Evolutionary conservation across 176 grass and related monocot species (phyloP).

Genomic region (Eragrostis nindensis): DNA sequence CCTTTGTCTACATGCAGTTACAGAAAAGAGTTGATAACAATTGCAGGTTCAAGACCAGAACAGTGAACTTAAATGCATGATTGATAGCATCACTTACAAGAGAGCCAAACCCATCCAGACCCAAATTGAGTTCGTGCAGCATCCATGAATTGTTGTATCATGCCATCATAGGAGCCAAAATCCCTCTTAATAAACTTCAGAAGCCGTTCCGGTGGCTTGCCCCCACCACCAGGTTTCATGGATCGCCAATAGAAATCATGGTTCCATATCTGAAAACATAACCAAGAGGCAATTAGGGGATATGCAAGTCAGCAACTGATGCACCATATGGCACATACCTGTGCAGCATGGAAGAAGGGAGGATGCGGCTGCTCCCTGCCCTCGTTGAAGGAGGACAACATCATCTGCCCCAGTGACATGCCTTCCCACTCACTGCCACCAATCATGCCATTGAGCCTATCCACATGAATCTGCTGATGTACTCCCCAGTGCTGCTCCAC

Average conservation of each 20-base stretch:
- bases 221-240: conserved; percentile 74
- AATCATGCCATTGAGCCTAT: conserved; percentile 69
- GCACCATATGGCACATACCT: conserved; percentile 41
- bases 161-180: conserved; percentile 75
- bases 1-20: conserved; percentile 61
- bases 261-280: conserved; percentile 75
- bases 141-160: conserved; percentile 64
- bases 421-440: conserved; percentile 69
- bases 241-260: conserved; percentile 96
- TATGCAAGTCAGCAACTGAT: not conserved
- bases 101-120: conserved; percentile 98
- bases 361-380: conserved; percentile 64
- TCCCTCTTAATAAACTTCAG: conserved; percentile 77
- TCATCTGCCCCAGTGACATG: conserved; percentile 73
- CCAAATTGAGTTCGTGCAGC: conserved; percentile 83
- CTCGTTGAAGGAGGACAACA: conserved; percentile 74
- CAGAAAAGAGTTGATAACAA: conserved; percentile 16
- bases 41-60: not conserved
- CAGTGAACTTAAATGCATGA: not conserved
- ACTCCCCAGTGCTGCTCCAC: conserved; percentile 75
- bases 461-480: conserved; percentile 66
- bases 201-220: conserved; percentile 50
- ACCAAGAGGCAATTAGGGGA: not conserved
- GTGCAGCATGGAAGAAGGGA: conserved; percentile 73
- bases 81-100: conserved; percentile 58